phyloP scores from a whole-genome alignment of 345 rosid genomes.

The Linum usitatissimum region DNA sequence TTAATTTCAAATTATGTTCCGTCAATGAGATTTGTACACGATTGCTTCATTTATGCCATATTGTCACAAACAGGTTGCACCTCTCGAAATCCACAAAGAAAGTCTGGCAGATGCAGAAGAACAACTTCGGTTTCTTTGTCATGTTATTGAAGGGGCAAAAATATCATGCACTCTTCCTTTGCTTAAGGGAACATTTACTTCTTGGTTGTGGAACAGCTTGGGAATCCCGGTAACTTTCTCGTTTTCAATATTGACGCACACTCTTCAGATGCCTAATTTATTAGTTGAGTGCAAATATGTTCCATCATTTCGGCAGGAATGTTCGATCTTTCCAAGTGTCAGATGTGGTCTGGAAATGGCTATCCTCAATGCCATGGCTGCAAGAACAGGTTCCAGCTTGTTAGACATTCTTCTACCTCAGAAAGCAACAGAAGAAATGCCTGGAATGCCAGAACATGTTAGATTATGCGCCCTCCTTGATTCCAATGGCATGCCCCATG shows the following conservation, averaged over 20 bases:
- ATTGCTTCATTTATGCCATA: constrained; percentile 1
- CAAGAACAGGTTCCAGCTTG: constrained; percentile 44
- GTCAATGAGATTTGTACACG: too few species aligned
- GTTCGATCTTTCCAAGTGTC: constrained; percentile 77
- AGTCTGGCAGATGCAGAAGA: constrained; percentile 65
- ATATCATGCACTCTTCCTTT: constrained; percentile 43
- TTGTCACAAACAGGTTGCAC: constrained; percentile 64
- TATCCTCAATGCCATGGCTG: constrained; percentile 60
- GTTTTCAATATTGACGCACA: constrained; percentile 12
- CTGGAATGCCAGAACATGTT: constrained; percentile 33
- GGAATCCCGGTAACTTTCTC: constrained; percentile 53
- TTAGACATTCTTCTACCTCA: constrained; percentile 33
- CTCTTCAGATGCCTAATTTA: constrained; percentile 5
- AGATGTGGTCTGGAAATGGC: constrained; percentile 98
- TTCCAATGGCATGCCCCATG: constrained; percentile 59
- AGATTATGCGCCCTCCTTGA: constrained; percentile 78
- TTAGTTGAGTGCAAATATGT: not conserved
- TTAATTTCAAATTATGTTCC: too few species aligned
- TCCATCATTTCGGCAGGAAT: constrained; percentile 34
- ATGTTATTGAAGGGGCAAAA: constrained; percentile 46
- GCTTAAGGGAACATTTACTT: constrained; percentile 57
- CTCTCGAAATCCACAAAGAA: constrained; percentile 59
- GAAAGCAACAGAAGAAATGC: constrained; percentile 27
- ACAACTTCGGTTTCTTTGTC: constrained; percentile 63
- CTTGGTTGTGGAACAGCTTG: constrained; percentile 74